Conservation (phyloP, 2,329 filamentous ascomycete genomes). For the Pyrenochaeta sp. region DNA sequence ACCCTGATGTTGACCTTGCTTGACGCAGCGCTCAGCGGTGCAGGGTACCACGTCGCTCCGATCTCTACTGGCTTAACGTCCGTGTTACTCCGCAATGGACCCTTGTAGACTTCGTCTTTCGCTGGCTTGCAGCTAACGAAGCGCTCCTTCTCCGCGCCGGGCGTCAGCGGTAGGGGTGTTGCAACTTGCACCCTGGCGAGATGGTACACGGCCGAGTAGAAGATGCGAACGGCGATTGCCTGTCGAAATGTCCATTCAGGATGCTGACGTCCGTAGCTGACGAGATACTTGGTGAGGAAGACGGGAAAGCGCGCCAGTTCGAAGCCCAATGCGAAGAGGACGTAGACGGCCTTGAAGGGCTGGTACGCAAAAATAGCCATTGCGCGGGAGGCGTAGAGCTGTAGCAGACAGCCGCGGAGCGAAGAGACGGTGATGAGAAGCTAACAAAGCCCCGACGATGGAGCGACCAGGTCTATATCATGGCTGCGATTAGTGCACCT, state of each 20-base stretch:
- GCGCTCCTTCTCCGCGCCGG: slow-evolving; percentile 50
- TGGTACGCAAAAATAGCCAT: slow-evolving; percentile 41
- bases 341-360: slow-evolving; percentile 53
- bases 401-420: not conserved
- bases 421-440: not conserved
- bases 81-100: slow-evolving; percentile 39
- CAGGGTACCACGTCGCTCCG: slow-evolving; percentile 56
- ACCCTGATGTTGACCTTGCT: slow-evolving; percentile 40
- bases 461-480: not conserved
- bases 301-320: slow-evolving; percentile 51
- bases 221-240: slow-evolving; percentile 45
- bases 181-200: slow-evolving; percentile 34
- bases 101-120: slow-evolving; percentile 32
- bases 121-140: slow-evolving; percentile 47
- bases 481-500: not conserved
- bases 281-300: slow-evolving; percentile 51
- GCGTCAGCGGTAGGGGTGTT: slow-evolving; percentile 44
- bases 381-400: not conserved
- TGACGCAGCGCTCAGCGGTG: slow-evolving; percentile 20
- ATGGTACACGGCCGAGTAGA: slow-evolving; percentile 47
- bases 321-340: slow-evolving; percentile 45
- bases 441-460: not conserved
- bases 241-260: slow-evolving; percentile 52
- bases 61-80: slow-evolving; percentile 49
- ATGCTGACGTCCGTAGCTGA: slow-evolving; percentile 49